Evolutionary conservation across 2,329 filamentous ascomycete species (phyloP).

Genomic region (Mycosphaerella arachidis): DNA sequence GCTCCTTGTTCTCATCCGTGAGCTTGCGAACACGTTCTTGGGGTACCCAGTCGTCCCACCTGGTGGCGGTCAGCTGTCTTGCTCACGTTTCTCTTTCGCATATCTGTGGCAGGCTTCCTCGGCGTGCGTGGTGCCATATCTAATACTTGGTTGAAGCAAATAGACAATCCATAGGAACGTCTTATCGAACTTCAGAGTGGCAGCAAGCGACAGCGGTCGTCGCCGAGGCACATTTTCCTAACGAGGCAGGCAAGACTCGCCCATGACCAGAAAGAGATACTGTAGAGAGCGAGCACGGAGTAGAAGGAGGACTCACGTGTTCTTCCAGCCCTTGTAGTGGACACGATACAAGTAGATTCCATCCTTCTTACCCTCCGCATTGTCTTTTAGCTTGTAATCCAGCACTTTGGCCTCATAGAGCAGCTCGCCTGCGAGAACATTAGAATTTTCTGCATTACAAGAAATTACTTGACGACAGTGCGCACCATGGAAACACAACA

Average conservation of each 20-base stretch:
- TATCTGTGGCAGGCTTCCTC: neutral
- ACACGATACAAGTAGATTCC: conserved; percentile 77
- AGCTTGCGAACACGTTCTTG: conserved; percentile 91
- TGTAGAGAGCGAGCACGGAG: neutral
- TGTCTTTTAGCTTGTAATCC: conserved; percentile 62
- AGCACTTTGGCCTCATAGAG: conserved; percentile 96
- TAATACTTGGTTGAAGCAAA: neutral
- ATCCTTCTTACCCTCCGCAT: conserved; percentile 60
- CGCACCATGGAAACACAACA: conserved; percentile 92
- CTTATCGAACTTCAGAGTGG: neutral
- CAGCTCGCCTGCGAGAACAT: conserved; percentile 61
- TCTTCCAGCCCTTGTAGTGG: conserved; percentile 99
- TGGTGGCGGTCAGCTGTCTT: conserved; percentile 31
- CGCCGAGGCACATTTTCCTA: neutral
- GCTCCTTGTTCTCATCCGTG: conserved; percentile 78
- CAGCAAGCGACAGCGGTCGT: neutral
- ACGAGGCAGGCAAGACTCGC: neutral
- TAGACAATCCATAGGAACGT: neutral
- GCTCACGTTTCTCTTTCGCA: neutral
- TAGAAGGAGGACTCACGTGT: conserved; percentile 60
- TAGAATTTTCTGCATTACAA: neutral
- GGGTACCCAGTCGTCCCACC: conserved; percentile 97
- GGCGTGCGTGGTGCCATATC: neutral
- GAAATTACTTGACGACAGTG: conserved; percentile 49
- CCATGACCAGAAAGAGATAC: neutral